A percentile compares a stretch with the other conserved stretches of the same genome.
These are phyloP conservation scores for Penicillium antarcticum DNA, from an alignment of 495 filamentous ascomycete species.

Conservation along the genomic window DNA sequence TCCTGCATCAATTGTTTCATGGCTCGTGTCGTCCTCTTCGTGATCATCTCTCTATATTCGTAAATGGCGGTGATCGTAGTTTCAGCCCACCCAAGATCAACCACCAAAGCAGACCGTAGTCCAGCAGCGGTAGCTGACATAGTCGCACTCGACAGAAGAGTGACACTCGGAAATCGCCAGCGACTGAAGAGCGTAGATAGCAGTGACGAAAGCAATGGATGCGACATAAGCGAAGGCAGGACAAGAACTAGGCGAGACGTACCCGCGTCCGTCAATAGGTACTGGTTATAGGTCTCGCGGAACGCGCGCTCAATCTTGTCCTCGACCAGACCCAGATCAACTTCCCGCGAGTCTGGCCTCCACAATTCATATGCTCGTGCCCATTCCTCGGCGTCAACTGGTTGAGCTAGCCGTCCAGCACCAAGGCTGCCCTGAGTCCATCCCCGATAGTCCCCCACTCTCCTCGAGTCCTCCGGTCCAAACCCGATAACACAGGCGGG, in stretches of 20 bases:
- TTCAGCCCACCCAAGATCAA: constrained; percentile 92
- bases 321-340: constrained; percentile 75
- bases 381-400: constrained; percentile 60
- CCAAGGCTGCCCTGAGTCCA: constrained; percentile 47
- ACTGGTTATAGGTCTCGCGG: constrained; percentile 81
- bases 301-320: constrained; percentile 86
- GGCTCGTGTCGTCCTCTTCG: constrained; percentile 66
- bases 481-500: constrained; percentile 73
- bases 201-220: constrained; percentile 69
- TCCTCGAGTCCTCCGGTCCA: constrained; percentile 67
- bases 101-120: constrained; percentile 71
- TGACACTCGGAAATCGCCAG: constrained; percentile 78
- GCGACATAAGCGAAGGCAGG: constrained; percentile 73
- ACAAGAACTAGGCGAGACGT: constrained; percentile 71
- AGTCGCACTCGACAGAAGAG: constrained; percentile 70
- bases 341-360: constrained; percentile 64
- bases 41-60: constrained; percentile 78
- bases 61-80: constrained; percentile 78
- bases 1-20: constrained; percentile 66
- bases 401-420: constrained; percentile 14
- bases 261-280: constrained; percentile 71
- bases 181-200: constrained; percentile 74
- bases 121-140: constrained; percentile 75
- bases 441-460: constrained; percentile 76
- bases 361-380: constrained; percentile 75